Base-by-base conservation (phyloP, 768 basidiomycete genomes). In the Russula sp. region DNA sequence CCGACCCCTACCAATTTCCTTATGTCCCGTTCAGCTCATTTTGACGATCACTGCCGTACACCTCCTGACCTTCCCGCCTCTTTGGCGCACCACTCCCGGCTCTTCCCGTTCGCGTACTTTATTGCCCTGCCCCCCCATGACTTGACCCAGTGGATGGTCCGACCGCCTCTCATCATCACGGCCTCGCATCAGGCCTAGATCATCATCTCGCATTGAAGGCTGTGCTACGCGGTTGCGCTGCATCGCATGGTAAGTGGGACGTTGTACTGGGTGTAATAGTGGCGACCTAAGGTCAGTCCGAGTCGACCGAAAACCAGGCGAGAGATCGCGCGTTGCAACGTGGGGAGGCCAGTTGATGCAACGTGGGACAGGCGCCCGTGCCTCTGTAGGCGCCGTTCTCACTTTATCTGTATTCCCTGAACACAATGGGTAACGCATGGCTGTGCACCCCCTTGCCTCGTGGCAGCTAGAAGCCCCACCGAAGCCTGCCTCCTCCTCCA, bases 1-100 rank as follows among this genome's bases (percentile, higher is more conserved):
- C 42, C 50, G 50, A 39, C 20, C 45, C 60, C 35, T n/a, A n/a
- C n/a, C 50, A 35, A 62, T 47, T 43, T 49, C 59, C 34, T 13
- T 29, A 49, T 60, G 59, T 52, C 59, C 35, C 42, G 7, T 43
- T 59, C 58, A 20, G 41, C 34, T 43, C 39, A n/a, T n/a, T n/a
- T 57, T 51, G 61, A 58, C 49, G 61, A 62, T 62, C 61, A 53
- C 38, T 22, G 18, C 49, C 14, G 29, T 22, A 18, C 20, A 29
- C 61, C 61, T 47, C 43, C 43, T 58, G 61, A 62, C 61, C 56
- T 58, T 13, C 50, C 56, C 56, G 25, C 29, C 38, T 11, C 29
- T 46, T 52, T 29, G 61, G 56, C 56, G 14, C 10, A 47, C 56
- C 36, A 52, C 11, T 39, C 49, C n/a, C 36, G 59, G 49, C 43